Conservation (phyloP, 2,329 filamentous ascomycete genomes). For the Fusarium coicis region DNA sequence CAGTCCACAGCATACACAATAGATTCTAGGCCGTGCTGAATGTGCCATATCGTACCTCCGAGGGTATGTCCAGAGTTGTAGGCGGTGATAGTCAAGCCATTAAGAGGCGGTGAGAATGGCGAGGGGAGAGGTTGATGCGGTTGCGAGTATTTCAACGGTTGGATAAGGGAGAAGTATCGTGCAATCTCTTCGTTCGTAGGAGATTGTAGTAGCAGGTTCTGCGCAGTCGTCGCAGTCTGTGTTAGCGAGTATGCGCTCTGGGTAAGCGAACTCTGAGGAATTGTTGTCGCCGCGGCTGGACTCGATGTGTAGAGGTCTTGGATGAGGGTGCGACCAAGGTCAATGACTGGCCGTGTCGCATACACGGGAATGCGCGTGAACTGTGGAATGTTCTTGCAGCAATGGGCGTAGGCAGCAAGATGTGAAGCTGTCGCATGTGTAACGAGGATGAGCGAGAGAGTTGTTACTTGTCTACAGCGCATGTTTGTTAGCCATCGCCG, state of each 20-base stretch:
- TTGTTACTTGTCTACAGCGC: conserved; percentile 79
- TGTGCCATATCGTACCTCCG: conserved; percentile 98
- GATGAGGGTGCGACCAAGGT: conserved; percentile 87
- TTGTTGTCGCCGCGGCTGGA: conserved; percentile 85
- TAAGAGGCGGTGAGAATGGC: conserved; percentile 87
- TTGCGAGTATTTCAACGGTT: conserved; percentile 95
- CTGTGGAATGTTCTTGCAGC: conserved; percentile 93
- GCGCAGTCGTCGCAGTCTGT: conserved; percentile 59
- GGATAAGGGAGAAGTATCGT: conserved; percentile 89
- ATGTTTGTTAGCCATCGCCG: conserved; percentile 34
- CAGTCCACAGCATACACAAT: conserved; percentile 98
- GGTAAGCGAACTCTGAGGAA: conserved; percentile 78
- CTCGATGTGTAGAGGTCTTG: conserved; percentile 94
- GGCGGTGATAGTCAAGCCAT: conserved; percentile 92
- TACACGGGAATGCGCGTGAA: conserved; percentile 95
- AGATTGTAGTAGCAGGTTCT: conserved; percentile 71
- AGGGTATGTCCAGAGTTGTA: conserved; percentile 97
- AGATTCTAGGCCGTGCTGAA: conserved; percentile 95
- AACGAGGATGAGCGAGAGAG: conserved; percentile 90
- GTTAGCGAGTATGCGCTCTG: conserved; percentile 67
- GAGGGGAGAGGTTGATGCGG: conserved; percentile 90
- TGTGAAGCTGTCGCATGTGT: conserved; percentile 94
- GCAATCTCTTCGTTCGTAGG: conserved; percentile 91
- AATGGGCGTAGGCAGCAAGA: conserved; percentile 92
- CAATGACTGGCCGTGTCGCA: conserved; percentile 92